A percentile compares a stretch with the other conserved stretches of the same genome.
Evolutionary conservation across 73 alveolate genomes (phyloP).

Genomic region (Paramecium pentaurelia): DNA sequence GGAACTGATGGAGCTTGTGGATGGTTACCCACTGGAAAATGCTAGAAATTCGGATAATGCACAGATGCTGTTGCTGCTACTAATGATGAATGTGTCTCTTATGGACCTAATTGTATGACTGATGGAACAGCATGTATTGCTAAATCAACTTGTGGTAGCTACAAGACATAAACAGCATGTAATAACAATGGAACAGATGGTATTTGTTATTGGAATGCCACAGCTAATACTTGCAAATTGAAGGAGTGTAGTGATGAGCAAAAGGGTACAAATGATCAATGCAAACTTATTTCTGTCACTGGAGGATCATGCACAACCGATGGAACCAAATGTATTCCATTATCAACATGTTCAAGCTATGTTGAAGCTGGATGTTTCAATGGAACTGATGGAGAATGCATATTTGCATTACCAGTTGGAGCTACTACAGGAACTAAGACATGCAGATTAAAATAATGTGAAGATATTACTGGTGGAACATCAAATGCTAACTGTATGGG

Average conservation of each 20-base stretch:
- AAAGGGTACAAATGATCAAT: not conserved
- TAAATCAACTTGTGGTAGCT: not conserved
- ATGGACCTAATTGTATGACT: not conserved
- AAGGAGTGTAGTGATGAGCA: not conserved
- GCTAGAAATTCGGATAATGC: not conserved
- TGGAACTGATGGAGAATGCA: conserved; percentile 16
- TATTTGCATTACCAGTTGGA: not conserved
- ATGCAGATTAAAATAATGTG: not conserved
- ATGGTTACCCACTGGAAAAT: not conserved
- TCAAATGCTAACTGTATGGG: not conserved
- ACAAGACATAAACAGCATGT: not conserved
- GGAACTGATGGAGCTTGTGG: conserved; percentile 41
- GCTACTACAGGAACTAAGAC: not conserved
- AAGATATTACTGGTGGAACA: not conserved
- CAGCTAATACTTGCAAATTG: not conserved
- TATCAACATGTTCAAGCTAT: not conserved
- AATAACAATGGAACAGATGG: not conserved
- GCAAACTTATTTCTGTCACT: not conserved
- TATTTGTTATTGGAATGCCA: not conserved
- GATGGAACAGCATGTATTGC: conserved; percentile 17
- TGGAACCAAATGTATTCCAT: conserved; percentile 9
- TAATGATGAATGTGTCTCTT: not conserved
- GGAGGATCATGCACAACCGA: not conserved
- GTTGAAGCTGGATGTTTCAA: not conserved
- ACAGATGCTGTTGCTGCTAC: not conserved